Evolutionary conservation across 2,329 filamentous ascomycete genomes (phyloP).

Genomic region (Trichoderma sp.): DNA sequence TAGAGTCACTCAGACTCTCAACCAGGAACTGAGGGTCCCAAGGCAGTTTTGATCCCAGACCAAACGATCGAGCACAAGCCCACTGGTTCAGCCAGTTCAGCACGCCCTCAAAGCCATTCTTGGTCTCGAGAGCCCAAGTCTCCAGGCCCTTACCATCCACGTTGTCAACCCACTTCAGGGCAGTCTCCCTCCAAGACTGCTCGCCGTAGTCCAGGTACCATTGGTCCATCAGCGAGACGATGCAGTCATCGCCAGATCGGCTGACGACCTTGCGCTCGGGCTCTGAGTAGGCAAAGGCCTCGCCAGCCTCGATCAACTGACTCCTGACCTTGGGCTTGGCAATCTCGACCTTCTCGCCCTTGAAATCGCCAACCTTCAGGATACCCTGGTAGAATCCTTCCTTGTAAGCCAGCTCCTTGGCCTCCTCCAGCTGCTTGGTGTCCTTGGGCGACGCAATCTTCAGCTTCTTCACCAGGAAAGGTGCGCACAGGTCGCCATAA

Average conservation of each 20-base stretch:
- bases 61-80: conserved; percentile 90
- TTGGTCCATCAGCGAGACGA: conserved; percentile 89
- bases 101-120: conserved; percentile 78
- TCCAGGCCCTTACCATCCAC: conserved; percentile 68
- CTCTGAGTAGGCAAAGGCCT: conserved; percentile 90
- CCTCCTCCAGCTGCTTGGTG: conserved; percentile 79
- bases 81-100: conserved; percentile 93
- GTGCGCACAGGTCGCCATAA: conserved; percentile 82
- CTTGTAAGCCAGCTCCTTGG: conserved; percentile 95
- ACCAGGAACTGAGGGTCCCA: conserved; percentile 92
- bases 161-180: conserved; percentile 69
- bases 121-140: conserved; percentile 74
- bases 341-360: conserved; percentile 79
- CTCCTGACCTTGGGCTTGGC: conserved; percentile 83
- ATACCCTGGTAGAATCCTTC: conserved; percentile 95
- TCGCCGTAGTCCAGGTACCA: conserved; percentile 98
- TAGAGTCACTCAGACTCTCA: conserved; percentile 87
- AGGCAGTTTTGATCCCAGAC: conserved; percentile 88
- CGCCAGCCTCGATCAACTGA: conserved; percentile 70
- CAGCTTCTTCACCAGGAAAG: conserved; percentile 80
- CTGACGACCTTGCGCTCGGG: conserved; percentile 87
- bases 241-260: conserved; percentile 87
- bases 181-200: conserved; percentile 77
- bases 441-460: conserved; percentile 98
- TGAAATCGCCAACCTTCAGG: conserved; percentile 84